Evolutionary conservation across 805 yeast genomes (phyloP), one percentile per base, ranked within the genome.

Genomic region (Priceomyces castillae): DNA sequence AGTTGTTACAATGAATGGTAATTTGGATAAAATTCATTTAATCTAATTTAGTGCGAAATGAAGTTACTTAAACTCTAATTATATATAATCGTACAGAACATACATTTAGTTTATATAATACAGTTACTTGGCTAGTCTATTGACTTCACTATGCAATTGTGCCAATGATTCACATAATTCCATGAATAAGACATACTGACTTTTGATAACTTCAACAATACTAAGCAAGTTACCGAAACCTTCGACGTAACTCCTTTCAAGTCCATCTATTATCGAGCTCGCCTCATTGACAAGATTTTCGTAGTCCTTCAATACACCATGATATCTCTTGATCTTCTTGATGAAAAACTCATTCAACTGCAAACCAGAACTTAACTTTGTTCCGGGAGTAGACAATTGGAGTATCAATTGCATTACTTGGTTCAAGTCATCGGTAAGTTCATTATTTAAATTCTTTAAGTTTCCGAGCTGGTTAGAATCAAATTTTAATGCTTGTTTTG

Each of bases 111-210:
- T 22, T 11, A 20, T 37, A 22, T 19, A n/a, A 35, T 34, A 25
- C 41, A 34, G 14, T 34, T 40, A 42, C 41, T 46, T 42, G 28
- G 28, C 34, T 39, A 46, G 5, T 42, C 42, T 55, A 40, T 46
- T 51, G 17, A 67, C 62, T 48, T 65, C 67, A 38, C 55, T 63
- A 61, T 85, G 92, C 33, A 84, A 61, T 51, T 81, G 86, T 2
- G 92, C 90, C 57, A 84, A 74, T 33, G 79, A 76, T 58, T 84
- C 86, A 39, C 90, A 84, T 35, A 83, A 70, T 59, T 84, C 90
- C 81, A 84, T 82, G 61, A 84, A 86, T 41, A 85, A 65, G 35
- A 71, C 70, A 57, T 82, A 85, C 61, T 85, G 92, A 52, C 80
- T 82, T 43, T 78, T 78, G 19, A 86, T 73, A 0, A 87, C 81